Evolutionary conservation across 148 eudicot genomes (phyloP), one percentile per base, ranked within the genome.

Genomic region (Amaranthus cruentus): DNA sequence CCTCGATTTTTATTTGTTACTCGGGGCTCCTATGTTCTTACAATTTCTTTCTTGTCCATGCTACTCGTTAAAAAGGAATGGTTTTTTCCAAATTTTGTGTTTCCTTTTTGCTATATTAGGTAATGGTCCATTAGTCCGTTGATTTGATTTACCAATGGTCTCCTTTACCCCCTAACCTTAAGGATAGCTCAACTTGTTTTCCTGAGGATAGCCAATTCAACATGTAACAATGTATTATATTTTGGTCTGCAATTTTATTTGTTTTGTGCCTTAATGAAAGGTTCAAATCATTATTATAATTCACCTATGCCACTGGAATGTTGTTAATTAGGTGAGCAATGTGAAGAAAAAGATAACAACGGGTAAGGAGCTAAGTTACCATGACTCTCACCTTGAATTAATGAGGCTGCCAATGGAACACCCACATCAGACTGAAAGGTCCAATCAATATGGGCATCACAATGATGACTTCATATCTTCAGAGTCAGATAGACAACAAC

Each of bases 401-500:
- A 88, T 89, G 93, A 88, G 91, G 83, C 76, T 89, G 72, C 96
- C 91, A 67, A 62, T 54, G 71, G 87, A 81, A 43, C 69, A 87
- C 78, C 78, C 95, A 71, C 81, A 78, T 82, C 84, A 82, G 80
- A 56, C 81, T 14, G 88, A 85, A 54, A 74, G 77, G 76, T 83
- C 90, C 70, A 84, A 78, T 71, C 86, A 81, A 73, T 89, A 88
- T 74, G 81, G 90, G 59, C 86, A 77, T 44, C 81, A 90, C 72
- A 91, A 83, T 75, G 96, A 91, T 78, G 96, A 91, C 80, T 85
- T 83, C 74, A 89, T 90, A 74, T 87, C 96, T 53, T 91, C 98
- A 9, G 98, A 95, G 78, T 91, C 98, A 68, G 96, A 95, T 69
- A 83, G 89, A 78, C 98, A 95, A 68, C 9, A 87, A 80, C 96